Evolutionary conservation across 1,284 basidiomycete genomes (phyloP), one percentile per base, ranked within the genome.

Genomic region (Ustilago shanxiensis): DNA sequence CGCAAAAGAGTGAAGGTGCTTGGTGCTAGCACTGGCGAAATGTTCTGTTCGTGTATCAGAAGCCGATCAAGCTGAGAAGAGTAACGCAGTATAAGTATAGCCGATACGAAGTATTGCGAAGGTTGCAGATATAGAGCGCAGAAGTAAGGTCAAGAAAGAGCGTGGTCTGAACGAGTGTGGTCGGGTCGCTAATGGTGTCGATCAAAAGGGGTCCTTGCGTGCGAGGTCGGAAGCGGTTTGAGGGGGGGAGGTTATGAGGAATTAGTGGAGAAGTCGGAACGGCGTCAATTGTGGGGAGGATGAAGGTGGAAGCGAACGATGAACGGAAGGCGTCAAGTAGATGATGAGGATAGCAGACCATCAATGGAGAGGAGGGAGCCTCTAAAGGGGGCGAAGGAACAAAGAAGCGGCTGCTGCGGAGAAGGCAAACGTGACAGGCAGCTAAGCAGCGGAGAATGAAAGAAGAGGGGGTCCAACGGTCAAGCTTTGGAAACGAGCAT

Each of bases 361-460:
- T 22, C 28, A 45, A 33, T 14, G 29, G 41, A 6, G 45, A 18
- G 14, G 14, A n/a, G 26, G 14, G 14, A n/a, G 26, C 10, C 9
- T 13, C 5, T 5, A 10, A n/a, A 29, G 39, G 44, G 44, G 13
- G 24, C 31, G 31, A 5, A 49, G 35, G 28, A 9, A n/a, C 20
- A 35, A 49, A 39, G 50, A 50, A 44, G 50, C 35, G 39, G 39
- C 35, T 44, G 37, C 35, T 49, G 49, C 50, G 28, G 50, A 31
- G 39, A 35, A 53, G 35, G 49, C 56, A 35, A 58, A 33, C 22
- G 28, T 66, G 58, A 60, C 58, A 60, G 51, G 53, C 58, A 45
- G 18, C 52, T 31, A 39, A 53, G 31, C 31, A 39, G 60, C 60
- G 57, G 60, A 69, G 66, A 55, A 35, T 47, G 51, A 56, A 63